Conservation (phyloP, 805 yeast species). For the Komagataella pseudopastoris region DNA sequence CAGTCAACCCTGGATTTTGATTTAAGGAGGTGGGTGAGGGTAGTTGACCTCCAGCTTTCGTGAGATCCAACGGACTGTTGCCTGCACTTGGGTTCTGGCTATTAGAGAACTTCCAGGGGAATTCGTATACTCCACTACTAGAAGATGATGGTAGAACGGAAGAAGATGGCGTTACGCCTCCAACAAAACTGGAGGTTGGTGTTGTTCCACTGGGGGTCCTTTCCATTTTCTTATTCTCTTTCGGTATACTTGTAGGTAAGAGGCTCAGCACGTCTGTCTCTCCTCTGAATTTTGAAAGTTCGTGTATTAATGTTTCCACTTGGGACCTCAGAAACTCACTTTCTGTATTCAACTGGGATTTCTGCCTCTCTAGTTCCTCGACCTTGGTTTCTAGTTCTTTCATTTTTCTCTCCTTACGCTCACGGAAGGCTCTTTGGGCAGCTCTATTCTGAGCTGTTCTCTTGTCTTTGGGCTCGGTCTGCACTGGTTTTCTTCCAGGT, state of each 20-base stretch:
- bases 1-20: background rate
- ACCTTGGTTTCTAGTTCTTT: constrained; percentile 77
- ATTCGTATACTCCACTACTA: background rate
- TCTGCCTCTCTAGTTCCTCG: constrained; percentile 54
- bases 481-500: constrained; percentile 75
- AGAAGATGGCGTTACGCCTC: background rate
- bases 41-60: background rate
- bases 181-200: background rate
- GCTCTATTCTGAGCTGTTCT: constrained; percentile 96
- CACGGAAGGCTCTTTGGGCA: constrained; percentile 96
- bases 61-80: background rate
- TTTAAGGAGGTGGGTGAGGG: background rate
- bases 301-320: constrained; percentile 59
- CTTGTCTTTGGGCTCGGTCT: constrained; percentile 64
- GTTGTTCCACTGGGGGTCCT: background rate
- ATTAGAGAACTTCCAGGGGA: constrained; percentile 4
- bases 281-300: constrained; percentile 48
- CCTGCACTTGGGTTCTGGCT: constrained; percentile 5
- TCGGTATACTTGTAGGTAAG: constrained; percentile 3
- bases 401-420: constrained; percentile 81
- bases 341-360: constrained; percentile 55
- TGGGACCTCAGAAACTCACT: constrained; percentile 63
- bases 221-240: background rate
- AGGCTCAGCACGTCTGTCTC: constrained; percentile 3
- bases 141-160: background rate